Evolutionary conservation across 805 yeast genomes (phyloP), one percentile per base, ranked within the genome.

Genomic region (Yarrowia sp.): DNA sequence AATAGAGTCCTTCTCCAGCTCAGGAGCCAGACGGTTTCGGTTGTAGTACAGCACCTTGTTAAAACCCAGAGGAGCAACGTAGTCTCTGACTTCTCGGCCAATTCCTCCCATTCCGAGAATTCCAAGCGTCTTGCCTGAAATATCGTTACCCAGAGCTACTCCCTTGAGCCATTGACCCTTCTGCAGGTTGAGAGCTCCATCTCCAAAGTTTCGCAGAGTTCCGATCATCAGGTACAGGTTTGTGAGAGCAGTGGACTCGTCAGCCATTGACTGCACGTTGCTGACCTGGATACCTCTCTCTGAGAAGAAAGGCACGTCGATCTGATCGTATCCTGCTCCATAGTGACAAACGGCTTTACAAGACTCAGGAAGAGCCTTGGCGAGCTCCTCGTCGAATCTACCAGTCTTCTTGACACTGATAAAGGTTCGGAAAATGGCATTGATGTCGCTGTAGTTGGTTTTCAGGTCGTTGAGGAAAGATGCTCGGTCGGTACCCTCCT

Each of bases 61-160:
- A 70, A 84, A 82, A 3, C 83, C 84, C 70, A 85, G 81, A 1
- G 81, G 83, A 64, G 67, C 66, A 65, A 80, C 76, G 68, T 86
- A 78, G 71, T 83, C 84, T 39, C 85, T 80, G 65, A 84, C 78
- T 10, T 83, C 81, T 33, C 83, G 77, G 60, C 88, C 89, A 72
- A 85, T 84, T 8, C 87, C 87, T 7, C 89, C 89, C 80, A 85
- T 77, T 1, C 89, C 89, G 42, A 84, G 74, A 64, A 85, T 83
- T 4, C 88, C 89, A 17, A 85, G 78, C 5, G 78, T 78, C 69
- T 79, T 79, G 33, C 81, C 81, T 66, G 78, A 78, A 36, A 86
- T 86, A 65, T 80, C 83, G 60, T 74, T 75, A 35, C 86, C 87
- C 18, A 78, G 68, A 2, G 77, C 76, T 2, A 78, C 77, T 3